Evolutionary conservation across 2,329 filamentous ascomycete species (phyloP).

Genomic region (Colletotrichum kahawae): DNA sequence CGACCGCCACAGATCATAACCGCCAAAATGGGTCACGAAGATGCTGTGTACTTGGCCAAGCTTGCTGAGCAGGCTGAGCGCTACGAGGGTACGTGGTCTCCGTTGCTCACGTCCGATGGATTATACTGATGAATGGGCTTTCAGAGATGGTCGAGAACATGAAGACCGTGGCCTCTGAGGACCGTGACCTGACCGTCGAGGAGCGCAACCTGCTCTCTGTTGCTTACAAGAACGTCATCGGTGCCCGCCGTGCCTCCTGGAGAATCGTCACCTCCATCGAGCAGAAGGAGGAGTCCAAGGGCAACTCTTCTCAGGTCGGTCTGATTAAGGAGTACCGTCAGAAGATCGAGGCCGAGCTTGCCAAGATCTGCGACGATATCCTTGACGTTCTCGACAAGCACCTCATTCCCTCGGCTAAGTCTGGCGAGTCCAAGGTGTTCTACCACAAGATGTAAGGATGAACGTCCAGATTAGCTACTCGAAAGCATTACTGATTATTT

Average conservation of each 20-base stretch:
- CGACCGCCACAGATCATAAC: conserved; percentile 26
- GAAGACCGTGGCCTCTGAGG: conserved; percentile 94
- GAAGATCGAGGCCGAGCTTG: conserved; percentile 97
- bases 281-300: conserved; percentile 99
- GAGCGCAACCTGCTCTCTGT: conserved; percentile 97
- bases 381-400: conserved; percentile 93
- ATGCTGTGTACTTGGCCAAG: conserved; percentile 99
- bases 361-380: conserved; percentile 97
- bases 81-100: conserved; percentile 83
- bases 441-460: conserved; percentile 95
- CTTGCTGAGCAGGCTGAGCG: conserved; percentile 99
- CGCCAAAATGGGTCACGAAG: conserved; percentile 96
- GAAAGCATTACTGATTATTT: background rate
- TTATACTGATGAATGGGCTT: conserved; percentile 13
- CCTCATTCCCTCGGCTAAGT: conserved; percentile 92
- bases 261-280: conserved; percentile 98
- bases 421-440: conserved; percentile 98
- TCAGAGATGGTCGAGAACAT: conserved; percentile 99
- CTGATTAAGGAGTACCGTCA: conserved; percentile 98
- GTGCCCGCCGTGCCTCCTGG: conserved; percentile 95
- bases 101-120: background rate
- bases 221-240: conserved; percentile 99
- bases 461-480: background rate
- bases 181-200: conserved; percentile 84
- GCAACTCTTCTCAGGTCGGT: conserved; percentile 86